A percentile compares a stretch with the other conserved stretches of the same genome.
Evolutionary conservation across 2,329 filamentous ascomycete species (phyloP).

Genomic region (Diplodia corticola): DNA sequence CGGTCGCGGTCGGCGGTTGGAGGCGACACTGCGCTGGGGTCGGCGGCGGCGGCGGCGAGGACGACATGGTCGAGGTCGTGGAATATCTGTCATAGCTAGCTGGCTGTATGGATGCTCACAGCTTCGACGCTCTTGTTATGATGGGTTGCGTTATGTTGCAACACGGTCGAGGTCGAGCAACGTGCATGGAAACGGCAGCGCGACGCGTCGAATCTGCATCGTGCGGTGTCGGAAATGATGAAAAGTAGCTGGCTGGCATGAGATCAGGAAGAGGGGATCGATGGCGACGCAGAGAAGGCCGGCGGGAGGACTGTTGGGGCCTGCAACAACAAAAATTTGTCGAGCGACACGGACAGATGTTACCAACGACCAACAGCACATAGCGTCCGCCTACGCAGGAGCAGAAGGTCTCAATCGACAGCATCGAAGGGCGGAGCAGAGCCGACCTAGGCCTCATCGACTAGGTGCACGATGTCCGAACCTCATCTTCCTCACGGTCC

Average conservation of each 20-base stretch:
- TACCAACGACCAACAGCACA: neutral
- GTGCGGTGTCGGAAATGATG: neutral
- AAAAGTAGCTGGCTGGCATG: neutral
- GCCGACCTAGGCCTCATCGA: neutral
- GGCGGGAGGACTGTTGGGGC: neutral
- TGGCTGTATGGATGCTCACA: neutral
- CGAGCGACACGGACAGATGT: neutral
- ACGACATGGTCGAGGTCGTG: neutral
- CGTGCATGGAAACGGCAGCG: neutral
- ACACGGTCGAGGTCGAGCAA: neutral
- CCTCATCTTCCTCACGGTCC: neutral
- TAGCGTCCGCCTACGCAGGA: neutral
- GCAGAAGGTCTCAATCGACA: neutral
- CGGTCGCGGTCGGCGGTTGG: neutral
- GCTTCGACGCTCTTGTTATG: neutral
- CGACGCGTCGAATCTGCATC: neutral
- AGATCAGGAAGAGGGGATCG: neutral
- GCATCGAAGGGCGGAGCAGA: neutral
- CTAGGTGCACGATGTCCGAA: neutral
- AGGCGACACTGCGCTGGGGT: neutral
- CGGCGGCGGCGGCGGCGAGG: neutral
- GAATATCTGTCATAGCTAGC: neutral
- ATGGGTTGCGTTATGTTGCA: neutral
- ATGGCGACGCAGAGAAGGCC: neutral
- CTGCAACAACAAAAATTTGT: neutral